These are phyloP conservation scores for Scytalidium sp. DNA, from an alignment of 2,329 filamentous ascomycete species.

Conservation along the genomic window DNA sequence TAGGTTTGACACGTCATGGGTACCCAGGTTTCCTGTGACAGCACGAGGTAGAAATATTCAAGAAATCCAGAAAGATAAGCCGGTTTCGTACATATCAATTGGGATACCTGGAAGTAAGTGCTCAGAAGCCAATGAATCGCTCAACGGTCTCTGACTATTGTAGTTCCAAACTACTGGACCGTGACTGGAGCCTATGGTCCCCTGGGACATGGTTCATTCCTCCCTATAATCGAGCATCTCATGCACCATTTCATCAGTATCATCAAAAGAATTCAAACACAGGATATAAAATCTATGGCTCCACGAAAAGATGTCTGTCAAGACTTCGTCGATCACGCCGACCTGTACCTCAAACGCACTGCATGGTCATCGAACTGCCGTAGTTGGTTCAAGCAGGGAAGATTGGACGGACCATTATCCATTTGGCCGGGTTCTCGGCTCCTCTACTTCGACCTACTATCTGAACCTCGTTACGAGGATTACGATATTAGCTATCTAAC, in stretches of 20 bases:
- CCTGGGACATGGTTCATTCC: constrained; percentile 24
- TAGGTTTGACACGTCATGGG: background rate
- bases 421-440: constrained; percentile 46
- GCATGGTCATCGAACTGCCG: constrained; percentile 42
- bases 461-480: constrained; percentile 35
- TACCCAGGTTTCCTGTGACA: constrained; percentile 19
- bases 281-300: constrained; percentile 30
- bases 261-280: constrained; percentile 35
- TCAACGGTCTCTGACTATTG: background rate
- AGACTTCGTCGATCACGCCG: constrained; percentile 46
- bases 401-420: constrained; percentile 40
- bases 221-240: constrained; percentile 21
- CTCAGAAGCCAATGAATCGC: background rate
- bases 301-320: constrained; percentile 24
- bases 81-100: background rate
- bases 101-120: background rate
- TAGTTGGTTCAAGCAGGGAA: constrained; percentile 50
- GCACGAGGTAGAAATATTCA: background rate
- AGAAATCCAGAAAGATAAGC: background rate
- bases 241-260: constrained; percentile 29
- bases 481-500: constrained; percentile 33
- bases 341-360: constrained; percentile 48
- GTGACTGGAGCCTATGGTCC: constrained; percentile 16
- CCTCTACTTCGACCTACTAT: constrained; percentile 40
- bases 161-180: constrained; percentile 25